phyloP scores from a whole-genome alignment of 208 protist genomes.

The Crithidia mellificae region DNA sequence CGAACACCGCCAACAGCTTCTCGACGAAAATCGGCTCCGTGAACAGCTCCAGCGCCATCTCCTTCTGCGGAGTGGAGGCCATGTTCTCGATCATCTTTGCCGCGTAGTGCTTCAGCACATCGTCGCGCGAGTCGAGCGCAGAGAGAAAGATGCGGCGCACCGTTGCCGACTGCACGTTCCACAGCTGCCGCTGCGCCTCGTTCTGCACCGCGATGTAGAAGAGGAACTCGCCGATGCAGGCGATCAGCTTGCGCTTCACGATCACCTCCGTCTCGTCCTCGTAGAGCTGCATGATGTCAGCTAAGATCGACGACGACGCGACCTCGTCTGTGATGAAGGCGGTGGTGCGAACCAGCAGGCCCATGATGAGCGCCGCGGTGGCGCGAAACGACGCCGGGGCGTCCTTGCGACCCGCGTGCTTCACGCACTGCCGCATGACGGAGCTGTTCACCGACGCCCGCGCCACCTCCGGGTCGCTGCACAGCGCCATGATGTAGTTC shows the following conservation, averaged over 20 bases:
- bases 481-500: slow-evolving; percentile 87
- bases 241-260: slow-evolving; percentile 76
- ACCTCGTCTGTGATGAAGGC: slow-evolving; percentile 74
- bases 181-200: slow-evolving; percentile 57
- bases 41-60: slow-evolving; percentile 58
- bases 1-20: slow-evolving; percentile 68
- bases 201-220: slow-evolving; percentile 89
- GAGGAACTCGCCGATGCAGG: slow-evolving; percentile 87
- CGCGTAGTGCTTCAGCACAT: slow-evolving; percentile 88
- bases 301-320: slow-evolving; percentile 63
- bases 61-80: slow-evolving; percentile 57
- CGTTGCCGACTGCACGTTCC: slow-evolving; percentile 50
- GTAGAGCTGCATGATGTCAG: slow-evolving; percentile 57
- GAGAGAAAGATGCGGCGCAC: slow-evolving; percentile 49
- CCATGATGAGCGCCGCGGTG: slow-evolving; percentile 78
- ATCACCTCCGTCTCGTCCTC: slow-evolving; percentile 52
- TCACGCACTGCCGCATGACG: slow-evolving; percentile 88
- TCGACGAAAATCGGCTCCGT: slow-evolving; percentile 54
- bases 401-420: slow-evolving; percentile 57
- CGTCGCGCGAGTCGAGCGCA: slow-evolving; percentile 68
- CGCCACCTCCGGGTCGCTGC: slow-evolving; percentile 68
- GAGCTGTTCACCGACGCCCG: slow-evolving; percentile 90
- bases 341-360: slow-evolving; percentile 85
- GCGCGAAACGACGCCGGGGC: slow-evolving; percentile 53
- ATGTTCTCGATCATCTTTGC: slow-evolving; percentile 92